Evolutionary conservation across 2,329 filamentous ascomycete species (phyloP), one percentile per base, ranked within the genome.

Genomic region (Metarhizium rileyi): DNA sequence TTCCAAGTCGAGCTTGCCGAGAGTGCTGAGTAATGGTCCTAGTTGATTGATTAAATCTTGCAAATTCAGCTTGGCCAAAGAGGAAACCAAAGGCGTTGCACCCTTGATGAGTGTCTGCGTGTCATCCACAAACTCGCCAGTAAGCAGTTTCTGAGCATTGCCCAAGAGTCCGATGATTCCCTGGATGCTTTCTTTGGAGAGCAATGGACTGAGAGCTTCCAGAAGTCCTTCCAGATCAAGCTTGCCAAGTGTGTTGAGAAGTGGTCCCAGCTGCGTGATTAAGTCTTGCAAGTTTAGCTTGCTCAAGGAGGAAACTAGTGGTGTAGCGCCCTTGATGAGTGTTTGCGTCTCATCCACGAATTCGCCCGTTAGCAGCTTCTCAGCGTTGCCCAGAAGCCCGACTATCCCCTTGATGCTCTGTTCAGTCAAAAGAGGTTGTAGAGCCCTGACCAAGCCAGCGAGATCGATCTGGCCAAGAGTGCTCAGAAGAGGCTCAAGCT

Each of bases 381-480:
- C 62, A 0, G 62, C 63, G 26, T 64, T 66, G 6, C 53, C 56
- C 0, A 63, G 49, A 1, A 69, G 49, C 8, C 61, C 55, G 14
- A 69, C 53, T 23, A 68, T 60, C 5, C 63, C 63, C 27, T 58
- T 54, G 44, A 66, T 57, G 1, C 55, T 57, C 7, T 63, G 52
- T 4, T 58, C 42, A 0, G 61, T 63, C n/a, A 66, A 55, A 1
- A 66, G 51, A 0, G 63, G 63, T 1, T 50, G 47, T 1, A 65
- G 26, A 1, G 62, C 49, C 16, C 56, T 53, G 5, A 68, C 36
- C 1, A 69, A 22, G 3, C 60, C 57, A 6, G 60, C 55, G 0
- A 68, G 56, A 30, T 68, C 64, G 9, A 68, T 55, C 54, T 66
- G 58, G 9, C 56, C 50, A 5, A 68, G 51, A 20, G 59, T 56